These are phyloP conservation scores for Takashimella koratensis DNA, from an alignment of 1,284 basidiomycete genomes.

Conservation along the genomic window DNA sequence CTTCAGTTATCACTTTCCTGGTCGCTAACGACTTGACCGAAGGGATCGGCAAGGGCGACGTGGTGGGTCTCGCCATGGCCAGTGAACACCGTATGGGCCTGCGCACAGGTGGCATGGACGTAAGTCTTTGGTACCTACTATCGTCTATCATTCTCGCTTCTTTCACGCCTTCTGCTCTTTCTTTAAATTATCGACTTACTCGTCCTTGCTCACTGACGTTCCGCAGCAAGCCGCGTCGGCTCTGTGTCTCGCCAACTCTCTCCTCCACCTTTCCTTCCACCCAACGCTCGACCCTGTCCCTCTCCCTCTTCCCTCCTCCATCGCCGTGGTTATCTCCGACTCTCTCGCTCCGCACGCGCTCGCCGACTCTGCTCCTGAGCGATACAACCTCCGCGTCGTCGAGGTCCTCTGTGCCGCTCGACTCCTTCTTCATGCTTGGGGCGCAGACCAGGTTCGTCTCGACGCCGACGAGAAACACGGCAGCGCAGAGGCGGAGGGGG, in stretches of 20 bases:
- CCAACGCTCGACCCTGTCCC: slow-evolving; percentile 66
- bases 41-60: slow-evolving; percentile 61
- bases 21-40: slow-evolving; percentile 65
- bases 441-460: slow-evolving; percentile 41
- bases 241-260: slow-evolving; percentile 63
- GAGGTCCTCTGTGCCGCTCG: slow-evolving; percentile 76
- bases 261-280: slow-evolving; percentile 75
- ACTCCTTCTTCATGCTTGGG: slow-evolving; percentile 61
- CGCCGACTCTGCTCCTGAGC: slow-evolving; percentile 65
- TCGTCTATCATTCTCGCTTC: too few species aligned
- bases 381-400: slow-evolving; percentile 83
- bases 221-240: slow-evolving; percentile 72
- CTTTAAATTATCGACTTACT: not conserved
- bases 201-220: too few species aligned
- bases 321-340: slow-evolving; percentile 74
- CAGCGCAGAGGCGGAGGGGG: slow-evolving; percentile 3
- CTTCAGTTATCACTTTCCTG: slow-evolving; percentile 71
- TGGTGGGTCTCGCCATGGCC: slow-evolving; percentile 70
- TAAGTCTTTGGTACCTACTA: slow-evolving; percentile 43
- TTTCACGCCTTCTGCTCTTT: not conserved
- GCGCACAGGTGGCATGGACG: slow-evolving; percentile 52
- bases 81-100: slow-evolving; percentile 76
- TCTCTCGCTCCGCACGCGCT: slow-evolving; percentile 81
- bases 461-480: not conserved
- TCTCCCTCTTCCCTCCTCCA: slow-evolving; percentile 35